Base-by-base conservation (phyloP, 2,329 filamentous ascomycete species). In the Ambrosiella xylebori region DNA sequence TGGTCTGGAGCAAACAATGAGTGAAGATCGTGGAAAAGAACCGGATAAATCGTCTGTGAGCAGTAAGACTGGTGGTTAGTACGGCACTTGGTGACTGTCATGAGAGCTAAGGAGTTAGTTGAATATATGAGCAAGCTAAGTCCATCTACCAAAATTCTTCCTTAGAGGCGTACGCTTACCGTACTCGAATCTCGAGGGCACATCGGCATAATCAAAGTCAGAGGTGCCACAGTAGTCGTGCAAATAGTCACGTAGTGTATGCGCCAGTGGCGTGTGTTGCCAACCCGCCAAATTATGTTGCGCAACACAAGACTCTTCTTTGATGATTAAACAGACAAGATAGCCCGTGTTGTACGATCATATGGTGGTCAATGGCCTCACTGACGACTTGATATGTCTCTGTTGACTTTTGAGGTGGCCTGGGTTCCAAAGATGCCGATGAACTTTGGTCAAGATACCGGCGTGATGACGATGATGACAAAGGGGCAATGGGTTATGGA, bases 181-280 rank as follows among this genome's bases (percentile, higher is more conserved):
- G 44, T 15, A 47, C 39, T 47, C 17, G 44, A 47, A 3, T 15
- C 44, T 15, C n/a, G n/a, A 47, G 9, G n/a, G 19, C 7, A 13
- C n/a, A 13, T n/a, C 44, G 19, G 19, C 11, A 53, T 53, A 36
- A 53, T 53, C 27, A 36, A 47, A n/a, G 19, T 17, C n/a, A 53
- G 13, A 53, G 13, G 15, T 38, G 35, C 13, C 37, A 38, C 49
- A 52, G 38, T 3, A 53, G 11, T 37, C 13, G 37, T 36, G 17
- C 17, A 37, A n/a, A 53, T n/a, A 11, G 37, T 37, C 51, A 36
- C 51, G 35, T 53, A 38, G 35, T 53, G 27, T 39, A 49, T 49
- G 55, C 38, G 27, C 36, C 44, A 6, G 55, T 57, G 55, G 45
- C 55, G 37, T 51, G 44, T 56, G 47, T 47, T 50, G 27, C 39